phyloP scores from a whole-genome alignment of 1,284 basidiomycete species.

The Tilletia caries region DNA sequence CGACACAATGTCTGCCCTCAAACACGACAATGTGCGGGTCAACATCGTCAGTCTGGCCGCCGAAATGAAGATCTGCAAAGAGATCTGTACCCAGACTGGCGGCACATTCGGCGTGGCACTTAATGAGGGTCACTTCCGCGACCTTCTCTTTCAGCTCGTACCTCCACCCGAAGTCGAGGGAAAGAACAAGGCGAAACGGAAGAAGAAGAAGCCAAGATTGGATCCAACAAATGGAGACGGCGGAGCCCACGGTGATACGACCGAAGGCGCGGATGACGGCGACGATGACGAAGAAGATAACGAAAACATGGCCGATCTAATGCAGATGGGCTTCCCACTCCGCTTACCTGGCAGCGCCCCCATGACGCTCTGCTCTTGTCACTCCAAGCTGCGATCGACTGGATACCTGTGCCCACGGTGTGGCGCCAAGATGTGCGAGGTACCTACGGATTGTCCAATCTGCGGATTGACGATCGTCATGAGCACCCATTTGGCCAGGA shows the following conservation, averaged over 20 bases:
- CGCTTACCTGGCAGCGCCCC: slow-evolving; percentile 39
- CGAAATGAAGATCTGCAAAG: slow-evolving; percentile 94
- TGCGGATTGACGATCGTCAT: slow-evolving; percentile 97
- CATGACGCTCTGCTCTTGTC: slow-evolving; percentile 71
- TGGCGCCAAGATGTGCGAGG: slow-evolving; percentile 87
- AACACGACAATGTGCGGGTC: slow-evolving; percentile 74
- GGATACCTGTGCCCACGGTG: slow-evolving; percentile 96
- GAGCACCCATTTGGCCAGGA: slow-evolving; percentile 90
- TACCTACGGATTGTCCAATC: slow-evolving; percentile 95
- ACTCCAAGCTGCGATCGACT: slow-evolving; percentile 79
- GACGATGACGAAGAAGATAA: slow-evolving; percentile 17
- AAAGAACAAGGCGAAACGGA: slow-evolving; percentile 13
- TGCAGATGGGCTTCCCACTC: slow-evolving; percentile 93
- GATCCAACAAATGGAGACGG: slow-evolving; percentile 41
- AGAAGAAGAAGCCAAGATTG: slow-evolving; percentile 26
- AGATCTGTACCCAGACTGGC: slow-evolving; percentile 59
- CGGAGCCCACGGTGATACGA: neutral
- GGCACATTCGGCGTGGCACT: slow-evolving; percentile 72
- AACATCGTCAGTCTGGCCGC: slow-evolving; percentile 84
- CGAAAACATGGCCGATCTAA: slow-evolving; percentile 62
- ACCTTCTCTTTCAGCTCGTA: slow-evolving; percentile 90
- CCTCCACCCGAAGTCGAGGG: slow-evolving; percentile 62
- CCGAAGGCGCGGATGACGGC: slow-evolving; percentile 17
- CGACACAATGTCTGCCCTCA: slow-evolving; percentile 77
- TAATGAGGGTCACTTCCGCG: slow-evolving; percentile 94